phyloP scores from a whole-genome alignment of 257 asterid species.

The Nicotiana tomentosiformis region DNA sequence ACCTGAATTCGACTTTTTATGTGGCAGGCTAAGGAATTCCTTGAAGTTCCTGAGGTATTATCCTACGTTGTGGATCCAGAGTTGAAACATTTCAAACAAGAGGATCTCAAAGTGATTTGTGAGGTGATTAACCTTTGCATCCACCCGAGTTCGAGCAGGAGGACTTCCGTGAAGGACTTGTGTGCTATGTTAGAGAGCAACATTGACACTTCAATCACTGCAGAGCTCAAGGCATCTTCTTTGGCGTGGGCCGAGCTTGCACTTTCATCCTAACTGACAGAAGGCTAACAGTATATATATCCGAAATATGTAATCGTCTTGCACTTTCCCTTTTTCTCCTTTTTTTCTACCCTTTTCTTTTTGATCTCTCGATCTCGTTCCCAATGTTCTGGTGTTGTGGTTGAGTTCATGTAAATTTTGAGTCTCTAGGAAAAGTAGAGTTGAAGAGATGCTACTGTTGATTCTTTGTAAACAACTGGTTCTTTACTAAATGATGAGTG shows the following conservation, averaged over 20 bases:
- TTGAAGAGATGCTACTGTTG: slow-evolving; percentile 13
- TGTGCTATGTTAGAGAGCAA: slow-evolving; percentile 60
- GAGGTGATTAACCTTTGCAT: slow-evolving; percentile 63
- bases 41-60: slow-evolving; percentile 49
- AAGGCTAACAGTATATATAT: slow-evolving; percentile 6
- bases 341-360: neutral
- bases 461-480: slow-evolving; percentile 32
- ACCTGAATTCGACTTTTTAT: neutral
- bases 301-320: neutral
- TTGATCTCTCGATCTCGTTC: neutral
- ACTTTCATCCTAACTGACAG: slow-evolving; percentile 48
- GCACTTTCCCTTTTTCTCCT: neutral
- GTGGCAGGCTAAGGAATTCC: slow-evolving; percentile 70
- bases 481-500: slow-evolving; percentile 11
- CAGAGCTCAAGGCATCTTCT: slow-evolving; percentile 69
- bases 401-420: slow-evolving; percentile 33
- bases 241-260: slow-evolving; percentile 96
- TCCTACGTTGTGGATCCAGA: slow-evolving; percentile 71
- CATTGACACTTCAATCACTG: slow-evolving; percentile 67
- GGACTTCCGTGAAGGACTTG: slow-evolving; percentile 13
- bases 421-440: slow-evolving; percentile 6
- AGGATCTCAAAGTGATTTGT: slow-evolving; percentile 70
- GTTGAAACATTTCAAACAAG: slow-evolving; percentile 62
- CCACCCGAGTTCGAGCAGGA: slow-evolving; percentile 41
- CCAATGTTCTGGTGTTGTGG: neutral